These are phyloP conservation scores for Cyanodermella asteris DNA, from an alignment of 2,329 filamentous ascomycete species.

Conservation along the genomic window DNA sequence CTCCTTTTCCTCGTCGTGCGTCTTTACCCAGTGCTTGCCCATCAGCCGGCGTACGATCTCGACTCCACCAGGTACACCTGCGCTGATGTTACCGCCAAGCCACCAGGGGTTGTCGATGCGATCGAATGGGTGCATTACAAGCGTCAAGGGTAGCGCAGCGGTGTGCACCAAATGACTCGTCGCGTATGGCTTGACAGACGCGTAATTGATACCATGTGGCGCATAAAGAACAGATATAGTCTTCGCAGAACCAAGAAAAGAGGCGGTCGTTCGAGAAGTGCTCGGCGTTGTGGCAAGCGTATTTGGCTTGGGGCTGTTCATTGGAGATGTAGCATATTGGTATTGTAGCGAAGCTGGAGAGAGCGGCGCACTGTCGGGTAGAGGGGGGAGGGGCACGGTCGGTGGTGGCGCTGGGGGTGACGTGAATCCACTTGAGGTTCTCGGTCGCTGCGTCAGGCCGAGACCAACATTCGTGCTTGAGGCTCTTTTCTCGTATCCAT, in stretches of 20 bases:
- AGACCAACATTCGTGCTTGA: too few relatives aligned
- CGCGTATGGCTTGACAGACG: constrained; percentile 26
- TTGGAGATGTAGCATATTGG: constrained; percentile 5
- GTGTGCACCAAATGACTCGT: constrained; percentile 22
- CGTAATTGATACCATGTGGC: constrained; percentile 27
- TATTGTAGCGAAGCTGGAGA: constrained; percentile 8
- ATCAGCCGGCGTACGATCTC: constrained; percentile 26
- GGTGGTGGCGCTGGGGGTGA: constrained; percentile 7
- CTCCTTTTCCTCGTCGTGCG: constrained; percentile 31
- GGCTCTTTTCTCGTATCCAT: too few relatives aligned
- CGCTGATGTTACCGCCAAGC: constrained; percentile 28
- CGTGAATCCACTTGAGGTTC: too few relatives aligned
- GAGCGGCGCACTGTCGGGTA: constrained; percentile 6
- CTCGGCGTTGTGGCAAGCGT: background rate
- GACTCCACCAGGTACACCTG: constrained; percentile 26
- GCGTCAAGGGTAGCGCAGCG: constrained; percentile 26
- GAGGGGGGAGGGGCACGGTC: constrained; percentile 3
- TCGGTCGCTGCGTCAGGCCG: too few relatives aligned
- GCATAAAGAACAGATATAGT: constrained; percentile 30
- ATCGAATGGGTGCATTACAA: constrained; percentile 31
- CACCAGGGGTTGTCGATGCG: constrained; percentile 30
- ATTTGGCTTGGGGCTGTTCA: background rate
- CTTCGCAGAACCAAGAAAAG: constrained; percentile 5
- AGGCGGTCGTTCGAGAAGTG: constrained; percentile 1
- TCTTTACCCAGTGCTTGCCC: constrained; percentile 30